Evolutionary conservation across 345 rosid species (phyloP), one percentile per base, ranked within the genome.

Genomic region (Citrus sp.): DNA sequence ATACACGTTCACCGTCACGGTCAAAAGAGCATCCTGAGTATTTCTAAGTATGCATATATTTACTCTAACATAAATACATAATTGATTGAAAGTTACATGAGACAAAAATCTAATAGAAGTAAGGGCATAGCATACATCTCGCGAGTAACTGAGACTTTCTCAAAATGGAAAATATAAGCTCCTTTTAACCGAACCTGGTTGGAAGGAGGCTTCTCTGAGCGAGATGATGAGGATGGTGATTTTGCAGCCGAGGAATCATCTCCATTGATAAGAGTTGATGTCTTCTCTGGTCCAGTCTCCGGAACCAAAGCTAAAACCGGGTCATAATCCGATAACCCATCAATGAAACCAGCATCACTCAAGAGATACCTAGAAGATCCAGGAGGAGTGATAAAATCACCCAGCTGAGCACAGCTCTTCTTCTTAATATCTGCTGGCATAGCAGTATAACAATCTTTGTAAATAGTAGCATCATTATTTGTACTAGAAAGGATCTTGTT

Each of bases 341-440:
- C 81, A 10, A 78, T 67, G 77, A 77, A 65, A 21, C 42, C 78
- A 13, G 85, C 40, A 55, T 90, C 93, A 51, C 93, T 83, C 78
- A 93, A 79, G 34, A 91, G 93, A 84, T 86, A 89, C 83, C 97
- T 90, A 1, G 97, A 77, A 7, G 97, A 94, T 51, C 89, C 93
- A 60, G 87, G 84, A n/a, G 98, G 97, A 10, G 93, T 88, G 65
- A 79, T 30, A 28, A 87, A 84, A 70, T 83, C 89, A 75, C 84
- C 74, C 40, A 79, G 80, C 78, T 81, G 81, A 18, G 77, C 81
- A 78, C 80, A 83, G 78, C 88, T 84, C 82, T 85, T 89, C 87
- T 72, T 56, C 32, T 27, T 67, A 37, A 55, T 30, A 62, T 72
- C 80, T 6, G 28, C 24, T 32, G 46, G 28, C 21, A 49, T 32